phyloP scores from a whole-genome alignment of 768 basidiomycete species.

The Trametes cinnabarina region DNA sequence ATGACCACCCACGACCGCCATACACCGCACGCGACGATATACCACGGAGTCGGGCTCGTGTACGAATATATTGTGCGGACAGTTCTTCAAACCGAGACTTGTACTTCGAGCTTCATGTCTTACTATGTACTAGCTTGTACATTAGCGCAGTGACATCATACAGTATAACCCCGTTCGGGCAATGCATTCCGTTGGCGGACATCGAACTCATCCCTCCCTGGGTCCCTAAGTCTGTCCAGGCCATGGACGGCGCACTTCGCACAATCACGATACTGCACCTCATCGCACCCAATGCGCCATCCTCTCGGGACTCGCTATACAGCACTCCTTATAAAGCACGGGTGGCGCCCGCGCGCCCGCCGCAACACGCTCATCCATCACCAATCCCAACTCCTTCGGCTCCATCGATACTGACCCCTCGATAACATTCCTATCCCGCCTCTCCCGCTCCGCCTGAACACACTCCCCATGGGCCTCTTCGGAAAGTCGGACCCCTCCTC shows the following conservation, averaged over 20 bases:
- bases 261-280: too few relatives aligned
- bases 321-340: not conserved
- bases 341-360: not conserved
- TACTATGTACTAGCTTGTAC: too few relatives aligned
- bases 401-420: not conserved
- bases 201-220: not conserved
- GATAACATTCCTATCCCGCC: too few relatives aligned
- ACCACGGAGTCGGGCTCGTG: not conserved
- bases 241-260: too few relatives aligned
- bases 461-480: conserved; percentile 28
- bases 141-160: conserved; percentile 2
- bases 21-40: not conserved
- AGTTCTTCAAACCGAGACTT: too few relatives aligned
- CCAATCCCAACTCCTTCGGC: not conserved
- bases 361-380: not conserved
- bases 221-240: too few relatives aligned
- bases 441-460: too few relatives aligned
- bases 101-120: too few relatives aligned
- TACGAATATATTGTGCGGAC: not conserved
- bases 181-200: not conserved
- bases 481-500: conserved; percentile 26
- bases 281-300: not conserved
- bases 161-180: not conserved
- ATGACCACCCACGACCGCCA: not conserved
- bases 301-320: too few relatives aligned